Evolutionary conservation across 2,329 filamentous ascomycete genomes (phyloP), one percentile per base, ranked within the genome.

Genomic region (Trichoderma sp.): DNA sequence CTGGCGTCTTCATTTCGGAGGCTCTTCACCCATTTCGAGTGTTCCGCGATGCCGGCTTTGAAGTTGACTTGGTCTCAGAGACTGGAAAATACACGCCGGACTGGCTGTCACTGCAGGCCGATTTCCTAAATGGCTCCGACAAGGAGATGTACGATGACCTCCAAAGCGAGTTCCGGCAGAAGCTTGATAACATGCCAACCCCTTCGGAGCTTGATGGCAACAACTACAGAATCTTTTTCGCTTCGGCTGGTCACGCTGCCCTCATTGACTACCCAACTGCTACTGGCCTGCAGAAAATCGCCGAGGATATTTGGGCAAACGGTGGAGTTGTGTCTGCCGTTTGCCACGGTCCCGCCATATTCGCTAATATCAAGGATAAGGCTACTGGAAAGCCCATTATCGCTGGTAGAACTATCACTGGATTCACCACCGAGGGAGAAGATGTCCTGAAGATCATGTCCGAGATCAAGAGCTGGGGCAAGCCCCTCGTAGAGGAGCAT

Each of bases 241-340:
- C 65, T 35, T 68, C 65, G 27, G 65, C 65, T 45, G 65, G 65
- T 7, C 65, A 68, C 18, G 45, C 65, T 16, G 65, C 65, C 6
- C 45, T 59, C 8, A 68, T 68, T 21, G 65, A 68, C 45, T 68
- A 68, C 65, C 65, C 65, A 27, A 59, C 65, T 35, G 65, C 65
- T 33, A 59, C 27, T 24, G 65, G 65, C 1, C n/a, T 68, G 31
- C 65, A 68, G 4, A 56, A 56, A 24, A 59, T 68, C 6, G 65
- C 65, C 29, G 65, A 68, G 53, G 65, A 35, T 14, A 21, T 68
- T 11, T 68, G 65, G 65, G 65, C 29, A 21, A 68, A 56, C 29
- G 65, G 65, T 21, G 65, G 65, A 18, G 65, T 68, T 21, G 29
- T 68, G 38, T 27, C 63, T 29, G 31, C 63, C 3, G 63, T 66